Evolutionary conservation across 768 basidiomycete genomes (phyloP).

Genomic region (Lentinula edodes): DNA sequence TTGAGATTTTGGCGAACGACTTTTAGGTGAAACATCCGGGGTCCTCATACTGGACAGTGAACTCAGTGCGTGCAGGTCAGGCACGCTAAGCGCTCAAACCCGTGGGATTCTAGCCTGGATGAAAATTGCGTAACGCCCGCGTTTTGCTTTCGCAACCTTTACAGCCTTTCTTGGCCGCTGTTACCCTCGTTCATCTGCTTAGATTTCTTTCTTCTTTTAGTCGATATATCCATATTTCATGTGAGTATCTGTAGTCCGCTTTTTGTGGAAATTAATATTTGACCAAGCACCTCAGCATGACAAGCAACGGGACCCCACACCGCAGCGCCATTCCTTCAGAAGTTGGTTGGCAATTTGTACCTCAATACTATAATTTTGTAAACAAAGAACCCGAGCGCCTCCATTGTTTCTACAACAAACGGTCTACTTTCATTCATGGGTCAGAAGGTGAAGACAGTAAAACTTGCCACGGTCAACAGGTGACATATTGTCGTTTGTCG

Average conservation of each 20-base stretch:
- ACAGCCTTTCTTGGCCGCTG: slow-evolving; percentile 1
- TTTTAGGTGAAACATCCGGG: too few species aligned
- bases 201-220: neutral
- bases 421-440: slow-evolving; percentile 94
- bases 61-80: neutral
- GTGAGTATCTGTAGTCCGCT: neutral
- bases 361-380: slow-evolving; percentile 98
- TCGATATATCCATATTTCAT: neutral
- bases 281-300: neutral
- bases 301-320: slow-evolving; percentile 27
- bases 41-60: too few species aligned
- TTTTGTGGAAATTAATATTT: neutral
- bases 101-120: neutral
- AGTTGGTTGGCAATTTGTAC: slow-evolving; percentile 99
- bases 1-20: too few species aligned
- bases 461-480: slow-evolving; percentile 91
- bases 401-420: slow-evolving; percentile 99
- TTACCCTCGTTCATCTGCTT: slow-evolving; percentile 2
- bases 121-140: neutral
- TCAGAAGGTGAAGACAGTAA: slow-evolving; percentile 93
- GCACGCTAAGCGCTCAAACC: neutral
- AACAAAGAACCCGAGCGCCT: slow-evolving; percentile 96
- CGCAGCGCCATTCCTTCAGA: slow-evolving; percentile 81
- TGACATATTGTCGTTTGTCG: slow-evolving; percentile 21
- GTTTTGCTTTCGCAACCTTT: neutral